These are phyloP conservation scores for Quercus mongolica DNA, from an alignment of 306 rosid genomes.

Conservation along the genomic window DNA sequence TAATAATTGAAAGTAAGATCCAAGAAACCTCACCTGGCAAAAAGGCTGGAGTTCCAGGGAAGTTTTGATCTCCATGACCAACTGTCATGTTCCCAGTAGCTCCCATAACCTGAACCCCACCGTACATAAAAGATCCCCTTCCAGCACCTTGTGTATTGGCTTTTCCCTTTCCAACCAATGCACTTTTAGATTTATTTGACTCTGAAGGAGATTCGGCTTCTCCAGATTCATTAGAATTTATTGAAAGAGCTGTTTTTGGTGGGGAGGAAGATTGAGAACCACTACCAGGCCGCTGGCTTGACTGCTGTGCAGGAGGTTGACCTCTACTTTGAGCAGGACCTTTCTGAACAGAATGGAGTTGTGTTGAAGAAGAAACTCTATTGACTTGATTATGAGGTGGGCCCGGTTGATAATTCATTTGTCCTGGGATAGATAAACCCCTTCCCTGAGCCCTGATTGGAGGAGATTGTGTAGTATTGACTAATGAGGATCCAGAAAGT, in stretches of 20 bases:
- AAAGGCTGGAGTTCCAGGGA: conserved; percentile 65
- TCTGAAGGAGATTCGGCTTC: conserved; percentile 69
- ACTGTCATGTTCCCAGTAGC: conserved; percentile 57
- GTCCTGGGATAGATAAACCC: conserved; percentile 41
- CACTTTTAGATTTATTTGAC: conserved; percentile 61
- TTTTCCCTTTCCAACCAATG: conserved; percentile 74
- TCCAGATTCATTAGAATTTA: conserved; percentile 56
- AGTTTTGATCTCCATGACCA: conserved; percentile 79
- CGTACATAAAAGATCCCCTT: conserved; percentile 62
- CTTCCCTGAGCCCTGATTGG: conserved; percentile 57
- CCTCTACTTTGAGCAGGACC: conserved; percentile 41
- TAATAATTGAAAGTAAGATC: neutral
- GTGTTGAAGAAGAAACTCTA: conserved; percentile 47
- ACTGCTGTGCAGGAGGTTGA: conserved; percentile 50
- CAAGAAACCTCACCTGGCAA: conserved; percentile 67
- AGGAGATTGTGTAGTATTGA: conserved; percentile 47
- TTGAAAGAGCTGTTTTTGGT: conserved; percentile 45
- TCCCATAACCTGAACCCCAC: conserved; percentile 66
- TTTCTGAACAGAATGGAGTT: conserved; percentile 51
- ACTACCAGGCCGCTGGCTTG: conserved; percentile 62
- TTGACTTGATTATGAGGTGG: conserved; percentile 43
- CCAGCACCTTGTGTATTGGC: conserved; percentile 70
- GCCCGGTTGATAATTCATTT: conserved; percentile 52
- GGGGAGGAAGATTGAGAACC: conserved; percentile 82
- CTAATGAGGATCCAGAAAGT: conserved; percentile 52